phyloP scores from a whole-genome alignment of 495 filamentous ascomycete species.

The Penicillium daleae region DNA sequence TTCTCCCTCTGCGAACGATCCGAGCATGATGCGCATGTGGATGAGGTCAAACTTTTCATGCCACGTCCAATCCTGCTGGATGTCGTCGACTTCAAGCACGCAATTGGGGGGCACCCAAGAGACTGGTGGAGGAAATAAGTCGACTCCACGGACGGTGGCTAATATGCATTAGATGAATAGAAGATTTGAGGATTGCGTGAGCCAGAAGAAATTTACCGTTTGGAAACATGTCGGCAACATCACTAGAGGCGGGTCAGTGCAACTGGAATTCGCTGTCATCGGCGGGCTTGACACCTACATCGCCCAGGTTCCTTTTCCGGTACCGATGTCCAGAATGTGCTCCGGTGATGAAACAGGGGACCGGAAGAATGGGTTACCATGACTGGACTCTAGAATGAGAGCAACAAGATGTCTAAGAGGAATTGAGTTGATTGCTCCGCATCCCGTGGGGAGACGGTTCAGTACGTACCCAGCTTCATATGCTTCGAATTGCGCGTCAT shows the following conservation, averaged over 20 bases:
- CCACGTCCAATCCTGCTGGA: slow-evolving; percentile 36
- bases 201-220: slow-evolving; percentile 5
- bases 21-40: slow-evolving; percentile 35
- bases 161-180: neutral
- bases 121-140: slow-evolving; percentile 32
- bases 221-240: slow-evolving; percentile 29
- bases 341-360: slow-evolving; percentile 15
- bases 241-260: slow-evolving; percentile 13
- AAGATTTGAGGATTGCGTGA: neutral
- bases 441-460: neutral
- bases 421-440: neutral
- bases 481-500: slow-evolving; percentile 26
- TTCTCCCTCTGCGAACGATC: slow-evolving; percentile 26
- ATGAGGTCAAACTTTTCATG: slow-evolving; percentile 39
- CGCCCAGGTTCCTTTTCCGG: slow-evolving; percentile 30
- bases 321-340: slow-evolving; percentile 28
- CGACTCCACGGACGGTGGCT: slow-evolving; percentile 32
- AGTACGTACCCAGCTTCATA: slow-evolving; percentile 25
- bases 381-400: slow-evolving; percentile 23
- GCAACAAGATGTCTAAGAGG: slow-evolving; percentile 19
- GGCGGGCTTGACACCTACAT: slow-evolving; percentile 18
- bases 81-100: slow-evolving; percentile 27
- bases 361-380: slow-evolving; percentile 26
- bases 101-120: slow-evolving; percentile 30
- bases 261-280: neutral